Evolutionary conservation across 208 protist species (phyloP).

Genomic region (Acanthamoeba sp.): DNA sequence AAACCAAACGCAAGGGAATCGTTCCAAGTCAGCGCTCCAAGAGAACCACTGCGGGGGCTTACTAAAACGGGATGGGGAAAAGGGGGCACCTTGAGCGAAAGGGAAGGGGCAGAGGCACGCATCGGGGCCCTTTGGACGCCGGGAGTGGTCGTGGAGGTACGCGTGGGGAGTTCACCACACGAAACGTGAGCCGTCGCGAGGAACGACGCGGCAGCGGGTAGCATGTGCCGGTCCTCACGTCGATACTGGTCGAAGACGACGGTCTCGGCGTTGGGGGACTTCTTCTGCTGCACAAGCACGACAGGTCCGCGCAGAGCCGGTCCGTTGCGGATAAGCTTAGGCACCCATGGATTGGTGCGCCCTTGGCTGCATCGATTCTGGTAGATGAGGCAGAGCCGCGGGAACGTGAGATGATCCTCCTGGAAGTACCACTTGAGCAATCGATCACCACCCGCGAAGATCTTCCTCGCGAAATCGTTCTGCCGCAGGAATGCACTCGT

Average conservation of each 20-base stretch:
- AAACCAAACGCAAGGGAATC: too few species aligned
- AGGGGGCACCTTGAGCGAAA: constrained; percentile 14
- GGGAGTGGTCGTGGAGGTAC: neutral
- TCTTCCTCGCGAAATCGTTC: constrained; percentile 52
- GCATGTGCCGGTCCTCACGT: constrained; percentile 23
- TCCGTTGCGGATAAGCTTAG: constrained; percentile 46
- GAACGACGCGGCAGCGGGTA: constrained; percentile 36
- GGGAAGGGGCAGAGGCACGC: constrained; percentile 8
- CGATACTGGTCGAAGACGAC: constrained; percentile 65
- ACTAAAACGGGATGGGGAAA: neutral
- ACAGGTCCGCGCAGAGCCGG: constrained; percentile 48
- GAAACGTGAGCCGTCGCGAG: neutral
- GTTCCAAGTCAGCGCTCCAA: too few species aligned
- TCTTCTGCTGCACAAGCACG: constrained; percentile 61
- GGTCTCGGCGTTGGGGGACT: constrained; percentile 66
- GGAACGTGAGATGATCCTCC: constrained; percentile 65
- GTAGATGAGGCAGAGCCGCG: constrained; percentile 72
- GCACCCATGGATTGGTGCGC: constrained; percentile 61
- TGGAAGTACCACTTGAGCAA: constrained; percentile 73
- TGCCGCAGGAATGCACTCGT: constrained; percentile 25
- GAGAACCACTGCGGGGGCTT: too few species aligned
- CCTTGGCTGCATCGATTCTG: constrained; percentile 50
- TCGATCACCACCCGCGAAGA: constrained; percentile 12
- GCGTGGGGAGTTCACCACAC: neutral
- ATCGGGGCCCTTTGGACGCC: neutral